A percentile compares a stretch with the other conserved stretches of the same genome.
Evolutionary conservation across 768 basidiomycete species (phyloP).

Genomic region (Hirschioporus abietinus): DNA sequence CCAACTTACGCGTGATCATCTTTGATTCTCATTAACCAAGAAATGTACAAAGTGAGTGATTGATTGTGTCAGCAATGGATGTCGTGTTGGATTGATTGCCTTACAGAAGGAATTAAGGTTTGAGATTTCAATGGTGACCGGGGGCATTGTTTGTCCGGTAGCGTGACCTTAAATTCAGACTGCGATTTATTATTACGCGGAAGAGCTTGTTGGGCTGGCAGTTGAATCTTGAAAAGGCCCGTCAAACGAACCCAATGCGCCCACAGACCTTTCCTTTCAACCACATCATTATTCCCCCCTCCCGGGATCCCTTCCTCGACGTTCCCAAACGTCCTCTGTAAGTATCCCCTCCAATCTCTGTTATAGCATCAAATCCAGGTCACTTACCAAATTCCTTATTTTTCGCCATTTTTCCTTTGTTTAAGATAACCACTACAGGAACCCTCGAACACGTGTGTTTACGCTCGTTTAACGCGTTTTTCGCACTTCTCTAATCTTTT

Average conservation of each 20-base stretch:
- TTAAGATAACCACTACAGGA: neutral
- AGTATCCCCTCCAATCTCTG: slow-evolving; percentile 4
- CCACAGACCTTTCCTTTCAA: slow-evolving; percentile 21
- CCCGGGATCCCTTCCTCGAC: slow-evolving; percentile 9
- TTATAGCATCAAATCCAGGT: slow-evolving; percentile 3
- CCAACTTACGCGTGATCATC: too few relatives aligned
- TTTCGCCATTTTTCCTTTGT: slow-evolving; percentile 4
- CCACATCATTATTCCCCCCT: slow-evolving; percentile 17
- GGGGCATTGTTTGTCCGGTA: neutral
- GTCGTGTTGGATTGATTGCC: neutral
- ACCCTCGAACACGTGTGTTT: neutral
- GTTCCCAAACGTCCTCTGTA: slow-evolving; percentile 9
- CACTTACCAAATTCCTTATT: slow-evolving; percentile 7
- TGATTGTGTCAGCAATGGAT: neutral
- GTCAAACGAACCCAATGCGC: slow-evolving; percentile 5
- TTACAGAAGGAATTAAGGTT: neutral
- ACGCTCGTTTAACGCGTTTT: neutral
- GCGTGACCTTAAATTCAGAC: slow-evolving; percentile 5
- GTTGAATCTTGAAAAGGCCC: slow-evolving; percentile 4
- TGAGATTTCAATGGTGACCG: neutral
- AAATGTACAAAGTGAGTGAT: neutral
- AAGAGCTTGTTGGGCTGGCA: neutral
- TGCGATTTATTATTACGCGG: slow-evolving; percentile 4
- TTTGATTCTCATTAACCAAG: too few relatives aligned
- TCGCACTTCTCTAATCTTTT: slow-evolving; percentile 3